Conservation (phyloP, 768 basidiomycete species). For the Hydnum rufescens region DNA sequence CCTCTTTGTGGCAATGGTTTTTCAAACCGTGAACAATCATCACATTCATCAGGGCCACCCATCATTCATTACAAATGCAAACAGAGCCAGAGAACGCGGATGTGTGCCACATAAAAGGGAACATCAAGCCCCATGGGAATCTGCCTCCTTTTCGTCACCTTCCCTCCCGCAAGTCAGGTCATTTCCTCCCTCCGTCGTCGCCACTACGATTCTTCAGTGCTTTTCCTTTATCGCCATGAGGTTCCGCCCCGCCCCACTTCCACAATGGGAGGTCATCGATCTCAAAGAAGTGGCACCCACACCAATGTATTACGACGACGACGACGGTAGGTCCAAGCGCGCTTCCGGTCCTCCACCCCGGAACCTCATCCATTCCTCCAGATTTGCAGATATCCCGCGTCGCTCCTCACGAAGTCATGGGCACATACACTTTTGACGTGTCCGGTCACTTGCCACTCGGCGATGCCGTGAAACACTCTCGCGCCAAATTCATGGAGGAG, state of each 20-base stretch:
- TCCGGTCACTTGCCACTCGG: neutral
- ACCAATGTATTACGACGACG: constrained; percentile 6
- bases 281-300: constrained; percentile 7
- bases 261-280: constrained; percentile 8
- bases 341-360: neutral
- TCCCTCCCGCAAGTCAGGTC: too few species aligned
- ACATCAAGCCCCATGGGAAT: too few species aligned
- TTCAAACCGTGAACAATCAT: too few species aligned
- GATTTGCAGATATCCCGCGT: constrained; percentile 4
- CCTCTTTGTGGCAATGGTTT: too few species aligned
- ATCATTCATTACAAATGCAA: too few species aligned
- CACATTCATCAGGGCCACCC: too few species aligned
- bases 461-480: constrained; percentile 4
- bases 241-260: constrained; percentile 1
- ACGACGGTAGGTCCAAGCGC: constrained; percentile 2
- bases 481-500: constrained; percentile 7
- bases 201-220: too few species aligned
- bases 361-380: neutral
- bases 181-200: too few species aligned
- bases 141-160: too few species aligned
- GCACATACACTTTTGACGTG: constrained; percentile 8
- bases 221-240: neutral
- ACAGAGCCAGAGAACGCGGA: too few species aligned
- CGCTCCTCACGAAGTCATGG: constrained; percentile 5
- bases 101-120: too few species aligned